Evolutionary conservation across 2,329 filamentous ascomycete species (phyloP).

Genomic region (Apiospora aurea): DNA sequence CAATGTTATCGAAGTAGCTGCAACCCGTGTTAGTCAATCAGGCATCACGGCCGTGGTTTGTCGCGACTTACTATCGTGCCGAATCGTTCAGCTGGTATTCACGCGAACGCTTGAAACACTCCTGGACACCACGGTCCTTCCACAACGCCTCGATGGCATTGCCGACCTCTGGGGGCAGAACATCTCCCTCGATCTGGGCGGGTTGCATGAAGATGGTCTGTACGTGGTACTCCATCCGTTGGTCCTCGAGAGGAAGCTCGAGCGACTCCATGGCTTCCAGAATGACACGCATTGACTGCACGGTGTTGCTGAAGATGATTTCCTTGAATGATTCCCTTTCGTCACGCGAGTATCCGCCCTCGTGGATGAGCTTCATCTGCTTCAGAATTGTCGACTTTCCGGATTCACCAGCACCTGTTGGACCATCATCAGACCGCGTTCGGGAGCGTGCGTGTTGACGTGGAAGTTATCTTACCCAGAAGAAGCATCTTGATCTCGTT

Average conservation of each 20-base stretch:
- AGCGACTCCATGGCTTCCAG: constrained; percentile 74
- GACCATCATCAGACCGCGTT: not conserved
- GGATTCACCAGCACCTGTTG: constrained; percentile 91
- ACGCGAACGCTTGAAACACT: constrained; percentile 93
- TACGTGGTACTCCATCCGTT: constrained; percentile 94
- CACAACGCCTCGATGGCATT: constrained; percentile 91
- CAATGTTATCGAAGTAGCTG: constrained; percentile 96
- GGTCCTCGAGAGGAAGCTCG: constrained; percentile 85
- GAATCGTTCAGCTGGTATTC: constrained; percentile 98
- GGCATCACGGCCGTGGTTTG: not conserved
- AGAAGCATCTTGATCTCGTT: constrained; percentile 99
- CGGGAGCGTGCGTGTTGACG: constrained; percentile 23
- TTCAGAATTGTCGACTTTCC: constrained; percentile 95
- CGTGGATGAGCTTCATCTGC: constrained; percentile 99
- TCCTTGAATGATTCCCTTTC: constrained; percentile 75
- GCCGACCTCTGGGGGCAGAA: constrained; percentile 91
- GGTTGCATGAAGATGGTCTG: constrained; percentile 99
- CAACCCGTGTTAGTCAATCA: constrained; percentile 42
- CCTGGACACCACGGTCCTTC: constrained; percentile 91
- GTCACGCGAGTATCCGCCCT: constrained; percentile 97
- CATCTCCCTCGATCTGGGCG: constrained; percentile 94
- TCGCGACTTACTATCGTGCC: constrained; percentile 81
- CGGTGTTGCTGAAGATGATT: constrained; percentile 75
- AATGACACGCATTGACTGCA: constrained; percentile 74
- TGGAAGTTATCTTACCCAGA: constrained; percentile 73